Percentiles rank a stretch among this genome's conserved stretches.
These are phyloP conservation scores for Noccaea caerulescens DNA, from an alignment of 345 rosid species.

Conservation along the genomic window DNA sequence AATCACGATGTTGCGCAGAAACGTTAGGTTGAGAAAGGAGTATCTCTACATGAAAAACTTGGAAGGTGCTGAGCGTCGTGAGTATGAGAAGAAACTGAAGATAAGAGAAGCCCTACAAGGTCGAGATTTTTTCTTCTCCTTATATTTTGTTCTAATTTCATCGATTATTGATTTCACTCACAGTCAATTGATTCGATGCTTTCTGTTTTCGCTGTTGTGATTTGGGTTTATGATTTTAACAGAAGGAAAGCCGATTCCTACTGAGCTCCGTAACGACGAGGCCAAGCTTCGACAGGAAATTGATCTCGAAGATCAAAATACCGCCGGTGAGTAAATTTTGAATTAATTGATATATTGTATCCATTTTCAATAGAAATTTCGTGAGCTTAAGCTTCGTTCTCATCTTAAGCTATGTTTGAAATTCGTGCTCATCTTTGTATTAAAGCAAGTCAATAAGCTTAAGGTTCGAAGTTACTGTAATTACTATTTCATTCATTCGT, in stretches of 20 bases:
- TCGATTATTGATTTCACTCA: background rate
- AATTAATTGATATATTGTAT: background rate
- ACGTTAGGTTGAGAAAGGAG: constrained; percentile 75
- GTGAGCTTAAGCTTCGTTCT: background rate
- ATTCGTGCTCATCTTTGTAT: background rate
- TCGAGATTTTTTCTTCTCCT: constrained; percentile 1
- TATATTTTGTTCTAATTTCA: background rate
- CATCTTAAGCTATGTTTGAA: no score
- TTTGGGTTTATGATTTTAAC: constrained; percentile 23
- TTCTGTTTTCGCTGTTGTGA: background rate
- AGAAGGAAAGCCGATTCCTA: constrained; percentile 97
- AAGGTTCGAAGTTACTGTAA: background rate
- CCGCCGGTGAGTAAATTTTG: constrained; percentile 51
- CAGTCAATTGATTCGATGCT: constrained; percentile 3
- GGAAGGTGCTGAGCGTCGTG: constrained; percentile 84
- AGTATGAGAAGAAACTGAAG: constrained; percentile 84
- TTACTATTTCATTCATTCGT: background rate
- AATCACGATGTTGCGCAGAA: constrained; percentile 67
- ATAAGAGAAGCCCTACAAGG: constrained; percentile 87
- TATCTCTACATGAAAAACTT: constrained; percentile 87
- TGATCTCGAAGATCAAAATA: constrained; percentile 83
- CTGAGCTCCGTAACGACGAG: constrained; percentile 86
- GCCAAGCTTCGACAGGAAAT: constrained; percentile 82
- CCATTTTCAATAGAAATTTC: background rate
- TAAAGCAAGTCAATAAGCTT: background rate